These are phyloP conservation scores for Betula pendula DNA, from an alignment of 306 rosid genomes.

Conservation along the genomic window DNA sequence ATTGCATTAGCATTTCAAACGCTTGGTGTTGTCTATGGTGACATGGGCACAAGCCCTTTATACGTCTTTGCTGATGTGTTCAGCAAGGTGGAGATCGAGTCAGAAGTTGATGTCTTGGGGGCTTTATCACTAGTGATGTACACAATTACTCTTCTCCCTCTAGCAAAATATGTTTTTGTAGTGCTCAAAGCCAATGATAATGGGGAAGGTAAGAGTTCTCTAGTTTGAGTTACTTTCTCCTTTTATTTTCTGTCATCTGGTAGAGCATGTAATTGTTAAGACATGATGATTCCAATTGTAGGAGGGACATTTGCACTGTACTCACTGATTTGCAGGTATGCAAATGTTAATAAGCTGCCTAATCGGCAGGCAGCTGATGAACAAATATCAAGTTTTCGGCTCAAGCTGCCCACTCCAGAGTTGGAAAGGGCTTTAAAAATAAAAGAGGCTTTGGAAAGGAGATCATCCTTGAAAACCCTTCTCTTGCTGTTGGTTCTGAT, in stretches of 20 bases:
- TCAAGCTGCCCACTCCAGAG: slow-evolving; percentile 89
- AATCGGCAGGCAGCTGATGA: slow-evolving; percentile 94
- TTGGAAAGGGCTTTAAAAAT: slow-evolving; percentile 81
- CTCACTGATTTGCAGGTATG: slow-evolving; percentile 94
- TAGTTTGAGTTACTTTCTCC: slow-evolving; percentile 12
- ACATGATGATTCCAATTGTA: slow-evolving; percentile 40
- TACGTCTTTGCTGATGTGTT: slow-evolving; percentile 93
- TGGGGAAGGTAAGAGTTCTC: slow-evolving; percentile 73
- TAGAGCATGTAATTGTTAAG: slow-evolving; percentile 1
- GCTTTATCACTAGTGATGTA: slow-evolving; percentile 92
- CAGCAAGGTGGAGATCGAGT: slow-evolving; percentile 66
- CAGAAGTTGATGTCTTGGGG: slow-evolving; percentile 84
- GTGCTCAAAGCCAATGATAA: slow-evolving; percentile 97
- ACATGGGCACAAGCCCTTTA: slow-evolving; percentile 95
- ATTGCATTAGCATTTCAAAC: slow-evolving; percentile 81
- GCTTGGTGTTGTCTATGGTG: slow-evolving; percentile 96
- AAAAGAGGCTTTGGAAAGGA: slow-evolving; percentile 76
- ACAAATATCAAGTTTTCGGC: slow-evolving; percentile 82
- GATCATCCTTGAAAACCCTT: slow-evolving; percentile 51
- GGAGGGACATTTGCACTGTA: slow-evolving; percentile 99
- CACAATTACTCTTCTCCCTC: slow-evolving; percentile 86
- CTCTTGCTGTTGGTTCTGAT: slow-evolving; percentile 79
- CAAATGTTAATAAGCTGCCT: slow-evolving; percentile 79
- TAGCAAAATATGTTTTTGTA: slow-evolving; percentile 85
- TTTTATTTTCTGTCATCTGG: slow-evolving; percentile 22